These are phyloP conservation scores for Nicotiana obtusifolia DNA, from an alignment of 257 asterid genomes.

Conservation along the genomic window DNA sequence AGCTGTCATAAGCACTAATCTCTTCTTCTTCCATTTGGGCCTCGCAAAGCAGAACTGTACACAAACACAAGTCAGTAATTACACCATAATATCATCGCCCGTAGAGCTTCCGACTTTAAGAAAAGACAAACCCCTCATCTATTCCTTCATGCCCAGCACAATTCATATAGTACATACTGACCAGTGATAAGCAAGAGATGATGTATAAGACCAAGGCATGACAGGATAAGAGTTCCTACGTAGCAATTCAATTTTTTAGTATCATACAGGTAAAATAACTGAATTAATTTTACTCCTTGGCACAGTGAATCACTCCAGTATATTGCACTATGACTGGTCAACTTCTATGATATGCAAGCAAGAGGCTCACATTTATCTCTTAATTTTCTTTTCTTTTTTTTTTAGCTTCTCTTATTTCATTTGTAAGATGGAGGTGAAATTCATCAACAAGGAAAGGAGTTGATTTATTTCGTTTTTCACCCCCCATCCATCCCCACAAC, in stretches of 20 bases:
- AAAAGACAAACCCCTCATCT: not conserved
- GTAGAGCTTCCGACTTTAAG: not conserved
- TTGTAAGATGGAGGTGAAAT: not conserved
- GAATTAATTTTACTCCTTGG: not conserved
- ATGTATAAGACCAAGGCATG: not conserved
- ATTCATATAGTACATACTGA: not conserved
- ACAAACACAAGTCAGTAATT: not conserved
- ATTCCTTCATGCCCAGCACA: not conserved
- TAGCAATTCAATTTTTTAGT: not conserved
- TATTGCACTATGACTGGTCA: not conserved
- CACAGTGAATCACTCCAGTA: not conserved
- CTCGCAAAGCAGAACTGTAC: constrained; percentile 41
- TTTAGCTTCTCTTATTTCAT: not conserved
- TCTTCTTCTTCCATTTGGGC: constrained; percentile 37
- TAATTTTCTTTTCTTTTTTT: not conserved
- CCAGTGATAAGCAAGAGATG: not conserved
- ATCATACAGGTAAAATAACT: not conserved
- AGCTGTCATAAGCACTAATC: constrained; percentile 26
- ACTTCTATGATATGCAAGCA: constrained; percentile 1
- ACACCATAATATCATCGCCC: not conserved
- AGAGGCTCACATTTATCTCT: not conserved
- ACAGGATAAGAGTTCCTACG: not conserved
- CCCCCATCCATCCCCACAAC: not conserved
- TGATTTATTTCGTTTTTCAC: not conserved
- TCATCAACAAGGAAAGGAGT: not conserved